Evolutionary conservation across 441 rosid species (phyloP), one percentile per base, ranked within the genome.

Genomic region (Flueggea neowawraea): DNA sequence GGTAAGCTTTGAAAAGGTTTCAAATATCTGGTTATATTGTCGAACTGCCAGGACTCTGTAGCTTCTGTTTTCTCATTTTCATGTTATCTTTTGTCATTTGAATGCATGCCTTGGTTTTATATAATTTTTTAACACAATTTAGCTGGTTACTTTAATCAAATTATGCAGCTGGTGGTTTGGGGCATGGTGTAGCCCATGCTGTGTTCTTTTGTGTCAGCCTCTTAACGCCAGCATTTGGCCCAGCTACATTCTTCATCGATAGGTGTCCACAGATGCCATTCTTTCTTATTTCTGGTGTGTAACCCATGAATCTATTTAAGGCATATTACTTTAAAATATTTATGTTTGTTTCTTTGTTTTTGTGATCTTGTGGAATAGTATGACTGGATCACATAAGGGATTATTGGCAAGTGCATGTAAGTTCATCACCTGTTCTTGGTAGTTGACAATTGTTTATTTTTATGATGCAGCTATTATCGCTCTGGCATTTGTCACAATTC

Each of bases 81-180:
- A 3, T 39, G 22, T 61, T 12, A 2, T 13, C 6, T 0, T 2
- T 31, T 55, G 2, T 47, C 14, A 47, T 47, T 47, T 47, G 50
- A 47, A 47, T 47, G 12, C 50, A 0, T 4, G 14, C 28, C 47
- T 56, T 56, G 22, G 17, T 6, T 15, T 36, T 56, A 47, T 0
- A 47, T 47, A 0, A 47, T 47, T 47, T 4, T 47, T 47, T 47
- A 10, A 47, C 50, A 9, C 10, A 47, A 11, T 14, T 47, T 47
- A 47, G 50, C 14, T 47, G 50, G 14, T 66, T 55, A 17, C 47
- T 72, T 28, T 2, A 56, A 44, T 72, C 68, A 65, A 75, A 66
- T 75, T 60, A 31, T 86, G 84, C 94, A 95, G 99, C 99, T 88
- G 99, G 97, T 64, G 97, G 99, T 71, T 80, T 89, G 79, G 99